Percentiles rank a stretch among this genome's conserved stretches.
phyloP scores from a whole-genome alignment of 768 basidiomycete species.

The Boletus reticuloceps region DNA sequence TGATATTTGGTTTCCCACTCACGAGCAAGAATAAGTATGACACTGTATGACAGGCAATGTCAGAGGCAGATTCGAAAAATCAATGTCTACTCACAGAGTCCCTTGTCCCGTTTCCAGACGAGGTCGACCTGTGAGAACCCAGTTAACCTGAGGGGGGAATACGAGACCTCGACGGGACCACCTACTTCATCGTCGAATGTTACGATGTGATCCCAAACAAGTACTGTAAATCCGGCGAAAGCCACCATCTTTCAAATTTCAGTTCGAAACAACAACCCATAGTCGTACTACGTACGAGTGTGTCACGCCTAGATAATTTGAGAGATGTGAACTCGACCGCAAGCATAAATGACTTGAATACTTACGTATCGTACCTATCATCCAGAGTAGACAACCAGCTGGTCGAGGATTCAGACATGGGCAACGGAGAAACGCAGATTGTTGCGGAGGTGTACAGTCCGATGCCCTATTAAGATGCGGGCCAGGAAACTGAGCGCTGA shows the following conservation, averaged over 20 bases:
- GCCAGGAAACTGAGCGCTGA: too few species aligned
- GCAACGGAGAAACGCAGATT: background rate
- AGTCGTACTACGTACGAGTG: constrained; percentile 6
- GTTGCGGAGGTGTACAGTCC: background rate
- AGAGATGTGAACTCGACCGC: background rate
- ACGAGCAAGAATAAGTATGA: constrained; percentile 38
- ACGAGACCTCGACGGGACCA: background rate
- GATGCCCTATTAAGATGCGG: background rate
- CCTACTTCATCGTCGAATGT: constrained; percentile 39
- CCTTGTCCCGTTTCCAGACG: constrained; percentile 37
- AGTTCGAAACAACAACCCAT: background rate
- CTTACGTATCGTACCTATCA: background rate
- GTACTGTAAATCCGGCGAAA: constrained; percentile 46
- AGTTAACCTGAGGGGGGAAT: background rate
- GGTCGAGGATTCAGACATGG: constrained; percentile 1
- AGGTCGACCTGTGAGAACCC: constrained; percentile 30
- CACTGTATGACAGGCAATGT: constrained; percentile 19
- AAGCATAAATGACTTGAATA: background rate
- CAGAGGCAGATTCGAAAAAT: background rate
- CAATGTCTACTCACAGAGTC: constrained; percentile 27
- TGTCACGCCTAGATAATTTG: constrained; percentile 1
- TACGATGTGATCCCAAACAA: constrained; percentile 48
- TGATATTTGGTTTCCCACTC: constrained; percentile 4
- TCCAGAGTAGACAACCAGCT: background rate
- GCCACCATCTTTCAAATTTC: constrained; percentile 45